Evolutionary conservation across 148 eudicot genomes (phyloP).

Genomic region (Chenopodium quinoa): DNA sequence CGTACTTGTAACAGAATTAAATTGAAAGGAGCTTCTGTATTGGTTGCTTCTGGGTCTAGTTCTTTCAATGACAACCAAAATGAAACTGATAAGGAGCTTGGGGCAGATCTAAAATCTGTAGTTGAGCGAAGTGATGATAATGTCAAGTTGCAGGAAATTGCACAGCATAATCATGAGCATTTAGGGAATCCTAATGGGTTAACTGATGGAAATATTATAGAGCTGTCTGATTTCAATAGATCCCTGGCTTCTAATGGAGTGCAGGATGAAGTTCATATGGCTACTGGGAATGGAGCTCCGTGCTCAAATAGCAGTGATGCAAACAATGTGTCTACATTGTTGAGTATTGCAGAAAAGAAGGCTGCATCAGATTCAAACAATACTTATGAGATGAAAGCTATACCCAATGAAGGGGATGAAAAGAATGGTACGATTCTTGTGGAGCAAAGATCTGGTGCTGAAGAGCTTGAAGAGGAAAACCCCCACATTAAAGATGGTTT

Average conservation of each 20-base stretch:
- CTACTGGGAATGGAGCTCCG: conserved; percentile 25
- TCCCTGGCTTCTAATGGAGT: conserved; percentile 29
- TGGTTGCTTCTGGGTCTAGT: conserved; percentile 34
- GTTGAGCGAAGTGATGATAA: conserved; percentile 23
- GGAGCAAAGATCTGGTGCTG: conserved; percentile 23
- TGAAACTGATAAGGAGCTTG: conserved; percentile 28
- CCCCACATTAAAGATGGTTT: conserved; percentile 19
- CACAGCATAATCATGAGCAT: conserved; percentile 21
- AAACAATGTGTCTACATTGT: conserved; percentile 33
- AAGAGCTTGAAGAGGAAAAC: conserved; percentile 30
- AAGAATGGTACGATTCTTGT: conserved; percentile 14
- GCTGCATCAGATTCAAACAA: conserved; percentile 27
- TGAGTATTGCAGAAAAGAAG: conserved; percentile 37
- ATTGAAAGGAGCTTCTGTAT: conserved; percentile 32
- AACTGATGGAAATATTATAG: conserved; percentile 21
- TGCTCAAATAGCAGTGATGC: conserved; percentile 24
- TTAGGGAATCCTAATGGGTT: conserved; percentile 15
- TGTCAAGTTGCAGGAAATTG: conserved; percentile 27
- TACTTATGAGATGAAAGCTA: conserved; percentile 22
- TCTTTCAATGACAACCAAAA: conserved; percentile 25
- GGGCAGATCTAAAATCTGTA: conserved; percentile 25
- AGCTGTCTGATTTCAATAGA: conserved; percentile 19
- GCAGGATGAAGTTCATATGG: conserved; percentile 26
- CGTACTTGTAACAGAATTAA: conserved; percentile 75
- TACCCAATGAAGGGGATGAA: conserved; percentile 25